Conservation (phyloP, 805 yeast genomes). For the Kluyveromyces dobzhanskii region DNA sequence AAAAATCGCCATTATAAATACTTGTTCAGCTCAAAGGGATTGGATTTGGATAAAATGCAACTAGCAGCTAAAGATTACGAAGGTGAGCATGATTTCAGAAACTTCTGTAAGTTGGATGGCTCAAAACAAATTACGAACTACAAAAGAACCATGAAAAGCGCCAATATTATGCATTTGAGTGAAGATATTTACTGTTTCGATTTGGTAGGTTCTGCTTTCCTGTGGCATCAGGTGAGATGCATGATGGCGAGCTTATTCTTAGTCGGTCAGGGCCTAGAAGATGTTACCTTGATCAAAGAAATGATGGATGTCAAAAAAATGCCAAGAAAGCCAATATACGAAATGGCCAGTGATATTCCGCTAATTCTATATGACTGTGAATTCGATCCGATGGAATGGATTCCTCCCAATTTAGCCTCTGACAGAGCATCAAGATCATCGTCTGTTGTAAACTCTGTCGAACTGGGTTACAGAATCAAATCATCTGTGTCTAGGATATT, state of each 20-base stretch:
- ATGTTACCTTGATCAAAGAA: slow-evolving; percentile 45
- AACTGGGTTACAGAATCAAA: slow-evolving; percentile 52
- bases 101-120: slow-evolving; percentile 91
- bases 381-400: slow-evolving; percentile 67
- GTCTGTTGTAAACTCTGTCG: slow-evolving; percentile 39
- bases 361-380: slow-evolving; percentile 79
- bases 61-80: slow-evolving; percentile 49
- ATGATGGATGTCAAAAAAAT: slow-evolving; percentile 48
- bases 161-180: slow-evolving; percentile 36
- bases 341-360: slow-evolving; percentile 87
- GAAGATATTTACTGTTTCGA: slow-evolving; percentile 59
- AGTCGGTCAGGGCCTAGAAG: slow-evolving; percentile 73
- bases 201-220: slow-evolving; percentile 77
- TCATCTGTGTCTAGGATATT: slow-evolving; percentile 44
- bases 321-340: slow-evolving; percentile 71
- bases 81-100: slow-evolving; percentile 86
- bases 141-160: slow-evolving; percentile 48
- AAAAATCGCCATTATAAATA: slow-evolving; percentile 79
- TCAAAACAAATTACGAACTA: slow-evolving; percentile 84
- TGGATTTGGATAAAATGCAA: slow-evolving; percentile 62
- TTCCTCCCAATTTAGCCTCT: slow-evolving; percentile 20
- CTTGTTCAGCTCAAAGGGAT: slow-evolving; percentile 47
- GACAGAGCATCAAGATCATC: slow-evolving; percentile 36
- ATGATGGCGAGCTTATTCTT: slow-evolving; percentile 80
- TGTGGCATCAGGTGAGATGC: slow-evolving; percentile 97